Percentiles rank a stretch among this genome's conserved stretches.
Evolutionary conservation across 495 filamentous ascomycete genomes (phyloP).

Genomic region (Penicillium angulare): DNA sequence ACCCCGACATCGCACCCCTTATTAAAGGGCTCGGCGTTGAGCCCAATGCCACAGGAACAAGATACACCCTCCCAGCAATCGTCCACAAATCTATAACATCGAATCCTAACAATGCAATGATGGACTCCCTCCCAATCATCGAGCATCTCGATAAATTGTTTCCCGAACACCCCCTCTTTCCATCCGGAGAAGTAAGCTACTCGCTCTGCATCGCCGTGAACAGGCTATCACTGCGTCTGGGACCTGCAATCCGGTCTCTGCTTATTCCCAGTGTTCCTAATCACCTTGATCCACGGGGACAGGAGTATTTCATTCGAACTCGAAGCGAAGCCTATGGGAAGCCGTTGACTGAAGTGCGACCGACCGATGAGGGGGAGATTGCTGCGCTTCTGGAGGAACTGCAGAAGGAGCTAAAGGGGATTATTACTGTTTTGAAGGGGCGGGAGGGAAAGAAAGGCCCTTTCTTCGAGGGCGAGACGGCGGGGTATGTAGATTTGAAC

Average conservation of each 20-base stretch:
- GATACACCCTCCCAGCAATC: slow-evolving; percentile 43
- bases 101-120: slow-evolving; percentile 30
- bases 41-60: slow-evolving; percentile 17
- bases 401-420: slow-evolving; percentile 13
- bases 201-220: slow-evolving; percentile 26
- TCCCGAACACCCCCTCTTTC: slow-evolving; percentile 31
- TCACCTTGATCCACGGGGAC: slow-evolving; percentile 26
- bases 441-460: slow-evolving; percentile 28
- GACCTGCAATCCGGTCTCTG: neutral
- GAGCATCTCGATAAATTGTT: slow-evolving; percentile 34
- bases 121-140: slow-evolving; percentile 41
- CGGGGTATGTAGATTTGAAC: slow-evolving; percentile 27
- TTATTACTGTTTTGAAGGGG: slow-evolving; percentile 23
- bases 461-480: slow-evolving; percentile 31
- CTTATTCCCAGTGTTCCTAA: slow-evolving; percentile 23
- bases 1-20: slow-evolving; percentile 40
- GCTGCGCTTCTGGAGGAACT: slow-evolving; percentile 12
- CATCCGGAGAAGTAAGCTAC: slow-evolving; percentile 33
- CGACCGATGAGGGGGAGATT: slow-evolving; percentile 15
- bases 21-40: slow-evolving; percentile 23
- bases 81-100: slow-evolving; percentile 24
- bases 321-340: slow-evolving; percentile 28
- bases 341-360: slow-evolving; percentile 29
- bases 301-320: slow-evolving; percentile 32
- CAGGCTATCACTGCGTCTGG: slow-evolving; percentile 42